phyloP scores from a whole-genome alignment of 768 basidiomycete species.

The Kwoniella bestiolae region DNA sequence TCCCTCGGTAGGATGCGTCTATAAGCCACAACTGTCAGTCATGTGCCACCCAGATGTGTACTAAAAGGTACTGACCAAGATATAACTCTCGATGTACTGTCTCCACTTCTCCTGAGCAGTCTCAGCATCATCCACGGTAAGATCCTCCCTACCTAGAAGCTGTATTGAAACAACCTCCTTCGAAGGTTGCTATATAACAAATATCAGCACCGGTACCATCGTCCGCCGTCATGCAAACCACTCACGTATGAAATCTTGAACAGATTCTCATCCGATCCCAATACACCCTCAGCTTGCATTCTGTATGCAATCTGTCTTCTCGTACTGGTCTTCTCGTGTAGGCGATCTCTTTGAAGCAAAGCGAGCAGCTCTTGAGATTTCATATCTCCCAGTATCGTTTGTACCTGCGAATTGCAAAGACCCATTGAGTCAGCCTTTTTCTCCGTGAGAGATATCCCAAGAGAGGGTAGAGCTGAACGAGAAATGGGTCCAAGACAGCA shows the following conservation, averaged over 20 bases:
- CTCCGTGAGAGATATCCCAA: no score
- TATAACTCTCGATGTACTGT: slow-evolving; percentile 60
- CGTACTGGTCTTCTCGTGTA: slow-evolving; percentile 46
- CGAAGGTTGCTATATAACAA: slow-evolving; percentile 45
- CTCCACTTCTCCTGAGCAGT: slow-evolving; percentile 59
- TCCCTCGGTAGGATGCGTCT: slow-evolving; percentile 60
- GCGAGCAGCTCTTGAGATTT: slow-evolving; percentile 85
- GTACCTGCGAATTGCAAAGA: slow-evolving; percentile 70
- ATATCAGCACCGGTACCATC: background rate
- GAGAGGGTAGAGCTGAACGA: no score
- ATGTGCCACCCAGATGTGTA: slow-evolving; percentile 19
- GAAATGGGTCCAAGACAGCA: no score
- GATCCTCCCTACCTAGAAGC: slow-evolving; percentile 60
- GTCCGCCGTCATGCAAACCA: background rate
- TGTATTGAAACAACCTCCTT: slow-evolving; percentile 56
- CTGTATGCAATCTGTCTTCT: slow-evolving; percentile 60
- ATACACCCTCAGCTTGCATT: slow-evolving; percentile 58
- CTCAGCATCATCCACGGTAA: slow-evolving; percentile 60
- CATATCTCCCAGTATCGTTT: slow-evolving; percentile 79
- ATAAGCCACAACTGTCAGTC: background rate
- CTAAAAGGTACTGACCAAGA: slow-evolving; percentile 49
- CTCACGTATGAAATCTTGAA: slow-evolving; percentile 61
- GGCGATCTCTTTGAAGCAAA: slow-evolving; percentile 70
- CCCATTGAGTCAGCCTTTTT: slow-evolving; percentile 28
- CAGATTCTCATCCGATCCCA: slow-evolving; percentile 60